Evolutionary conservation across 768 basidiomycete genomes (phyloP), one percentile per base, ranked within the genome.

Genomic region (Sarcodon aspratus): DNA sequence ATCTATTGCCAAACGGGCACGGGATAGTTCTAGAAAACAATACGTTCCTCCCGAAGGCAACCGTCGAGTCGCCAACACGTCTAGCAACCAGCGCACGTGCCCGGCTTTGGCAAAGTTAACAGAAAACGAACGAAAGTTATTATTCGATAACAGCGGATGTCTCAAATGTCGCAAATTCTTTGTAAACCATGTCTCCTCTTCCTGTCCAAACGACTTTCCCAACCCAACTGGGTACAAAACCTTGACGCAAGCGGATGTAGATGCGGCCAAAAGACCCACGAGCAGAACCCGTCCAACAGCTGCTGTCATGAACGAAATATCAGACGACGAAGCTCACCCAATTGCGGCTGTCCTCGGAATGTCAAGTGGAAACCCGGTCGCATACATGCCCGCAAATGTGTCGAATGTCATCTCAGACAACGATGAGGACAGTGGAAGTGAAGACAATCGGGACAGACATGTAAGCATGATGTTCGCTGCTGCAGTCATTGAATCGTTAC

Each of bases 121-220:
- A 0, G 31, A 36, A 0, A 36, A 40, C 0, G 59, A 66, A 46
- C 42, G 47, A 0, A 8, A 46, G 0, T 46, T 61, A 0, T 52
- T 66, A 0, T 6, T 11, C 0, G 49, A 58, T 0, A 50, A 60
- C 32, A 27, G 51, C 2, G 59, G 64, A 0, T 66, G 66, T 33
- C 48, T 55, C 48, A 59, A 63, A n/a, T 66, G 64, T 34, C 46
- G 55, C 0, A 31, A 36, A 6, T 44, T 54, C 12, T 54, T 49
- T 6, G 33, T 50, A 1, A 47, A 50, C 3, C 63, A 64, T 43
- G 17, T 15, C 1, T 47, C 52, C 0, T 5, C 10, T 1, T 44
- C 33, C 47, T 66, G 65, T 44, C 51, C 50, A 0, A 52, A 55
- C 18, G 56, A 52, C 1, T 63, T 57, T 43, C 62, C 61, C 46